Evolutionary conservation across 1,284 basidiomycete species (phyloP).

Genomic region (Tilletia walkeri): DNA sequence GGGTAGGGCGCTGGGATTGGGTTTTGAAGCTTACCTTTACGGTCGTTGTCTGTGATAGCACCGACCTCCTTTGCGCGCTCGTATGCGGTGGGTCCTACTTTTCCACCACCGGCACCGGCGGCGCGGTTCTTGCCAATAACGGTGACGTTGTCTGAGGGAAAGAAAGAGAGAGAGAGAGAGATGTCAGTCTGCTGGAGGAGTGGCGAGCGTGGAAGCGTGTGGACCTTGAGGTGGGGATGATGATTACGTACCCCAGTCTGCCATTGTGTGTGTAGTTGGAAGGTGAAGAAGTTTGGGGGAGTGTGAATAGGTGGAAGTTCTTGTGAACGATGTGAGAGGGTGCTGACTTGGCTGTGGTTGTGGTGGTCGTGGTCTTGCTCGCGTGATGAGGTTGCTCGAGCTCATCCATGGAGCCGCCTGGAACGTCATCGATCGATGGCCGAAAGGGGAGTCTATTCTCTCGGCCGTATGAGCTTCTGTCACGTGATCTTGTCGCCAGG

Average conservation of each 20-base stretch:
- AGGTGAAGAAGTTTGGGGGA: not conserved
- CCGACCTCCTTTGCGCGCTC: slow-evolving; percentile 58
- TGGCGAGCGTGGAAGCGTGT: not conserved
- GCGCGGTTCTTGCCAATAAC: slow-evolving; percentile 74
- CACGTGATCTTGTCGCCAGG: not conserved
- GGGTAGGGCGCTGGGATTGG: not conserved
- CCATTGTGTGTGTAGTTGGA: slow-evolving; percentile 21
- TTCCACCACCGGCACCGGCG: slow-evolving; percentile 68
- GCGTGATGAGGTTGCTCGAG: slow-evolving; percentile 3
- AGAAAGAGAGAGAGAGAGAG: not conserved
- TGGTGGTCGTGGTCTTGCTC: not conserved
- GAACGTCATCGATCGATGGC: not conserved
- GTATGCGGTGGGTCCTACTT: slow-evolving; percentile 59
- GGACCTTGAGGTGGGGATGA: not conserved
- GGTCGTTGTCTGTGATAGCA: slow-evolving; percentile 58
- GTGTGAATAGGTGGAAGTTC: not conserved
- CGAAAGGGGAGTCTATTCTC: too few relatives aligned
- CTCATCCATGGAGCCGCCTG: not conserved
- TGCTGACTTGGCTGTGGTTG: not conserved
- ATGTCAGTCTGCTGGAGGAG: not conserved
- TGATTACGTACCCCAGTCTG: slow-evolving; percentile 26
- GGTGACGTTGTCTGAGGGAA: slow-evolving; percentile 45
- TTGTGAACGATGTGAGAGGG: not conserved
- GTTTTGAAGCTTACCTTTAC: slow-evolving; percentile 52
- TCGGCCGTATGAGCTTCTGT: not conserved